Base-by-base conservation (phyloP, 371 early-diverging fungal species). In the Mortierella sp. region DNA sequence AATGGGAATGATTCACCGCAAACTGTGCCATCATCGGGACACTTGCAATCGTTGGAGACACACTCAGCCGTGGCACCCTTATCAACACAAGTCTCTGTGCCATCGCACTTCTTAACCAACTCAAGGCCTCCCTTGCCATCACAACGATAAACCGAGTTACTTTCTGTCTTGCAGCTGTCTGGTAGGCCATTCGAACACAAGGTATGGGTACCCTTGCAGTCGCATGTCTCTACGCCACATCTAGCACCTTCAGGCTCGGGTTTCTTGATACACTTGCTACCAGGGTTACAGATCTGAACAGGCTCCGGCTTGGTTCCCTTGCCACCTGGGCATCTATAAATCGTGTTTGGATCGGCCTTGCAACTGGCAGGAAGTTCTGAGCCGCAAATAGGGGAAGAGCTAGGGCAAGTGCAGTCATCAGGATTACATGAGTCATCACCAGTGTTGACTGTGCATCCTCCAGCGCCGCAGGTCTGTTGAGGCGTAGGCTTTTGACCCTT, bases 1-100 rank as follows among this genome's bases (percentile, higher is more conserved):
- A 57, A 28, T 19, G 65, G 57, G 57, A 64, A 64, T n/a, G 57
- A 23, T 25, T 57, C 65, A 28, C 65, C 65, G 45, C 65, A 64
- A 1, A 45, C 57, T 12, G 47, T 57, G 9, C 45, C 23, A 23
- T 55, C 55, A 21, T 55, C 55, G 19, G 55, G 55, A 55, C 55
- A 55, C 55, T 55, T 55, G 55, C 55, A 55, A 23, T 55, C 55
- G 14, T 19, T 26, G 55, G 25, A 25, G 26, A 23, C 55, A 55
- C 55, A 55, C 25, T 25, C 14, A 26, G 55, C 55, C 15, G 4
- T 23, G 26, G 15, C 23, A 19, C 19, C 19, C 19, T 19, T 15
- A 2, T 15, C 14, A 19, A 26, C 26, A 26, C 55, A 55, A 6
- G 19, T 15, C 55, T 55, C 15, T 2, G 55, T 55, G 23, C 25